Conservation (phyloP, 1,284 basidiomycete species). For the Sanghuangporus weigelae region DNA sequence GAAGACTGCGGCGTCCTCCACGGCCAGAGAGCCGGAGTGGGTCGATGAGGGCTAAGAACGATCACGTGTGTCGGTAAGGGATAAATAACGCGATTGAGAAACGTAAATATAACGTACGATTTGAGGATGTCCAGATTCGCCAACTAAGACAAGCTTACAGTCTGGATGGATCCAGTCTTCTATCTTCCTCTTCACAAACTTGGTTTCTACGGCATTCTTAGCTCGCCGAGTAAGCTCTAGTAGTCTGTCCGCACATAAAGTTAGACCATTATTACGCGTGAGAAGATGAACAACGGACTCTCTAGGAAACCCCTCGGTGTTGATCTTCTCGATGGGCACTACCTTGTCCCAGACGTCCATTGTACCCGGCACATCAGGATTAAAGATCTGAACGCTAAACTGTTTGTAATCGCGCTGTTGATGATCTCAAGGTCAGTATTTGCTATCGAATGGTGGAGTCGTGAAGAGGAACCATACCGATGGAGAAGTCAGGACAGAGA, state of each 20-base stretch:
- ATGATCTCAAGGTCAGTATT: neutral
- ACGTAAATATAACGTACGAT: conserved; percentile 25
- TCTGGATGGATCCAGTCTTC: conserved; percentile 53
- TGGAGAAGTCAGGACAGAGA: conserved; percentile 14
- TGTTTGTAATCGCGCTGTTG: conserved; percentile 22
- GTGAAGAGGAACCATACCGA: conserved; percentile 4
- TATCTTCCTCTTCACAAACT: conserved; percentile 34
- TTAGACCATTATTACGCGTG: neutral
- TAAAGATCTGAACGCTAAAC: conserved; percentile 28
- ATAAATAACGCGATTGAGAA: neutral
- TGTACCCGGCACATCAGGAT: conserved; percentile 24
- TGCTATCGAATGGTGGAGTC: neutral
- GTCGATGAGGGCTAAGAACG: conserved; percentile 42
- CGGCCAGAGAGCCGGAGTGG: conserved; percentile 42
- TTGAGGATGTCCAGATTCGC: conserved; percentile 45
- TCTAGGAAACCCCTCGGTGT: conserved; percentile 29
- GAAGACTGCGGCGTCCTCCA: conserved; percentile 55
- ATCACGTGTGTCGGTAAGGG: neutral
- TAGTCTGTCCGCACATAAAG: conserved; percentile 13
- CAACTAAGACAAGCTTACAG: conserved; percentile 38
- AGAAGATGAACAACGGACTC: conserved; percentile 25
- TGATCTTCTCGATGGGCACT: conserved; percentile 24
- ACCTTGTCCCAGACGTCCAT: conserved; percentile 27
- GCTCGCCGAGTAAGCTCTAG: conserved; percentile 28
- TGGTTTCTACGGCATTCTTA: conserved; percentile 26